These are phyloP conservation scores for Echinosophora koreensis DNA, from an alignment of 306 rosid genomes.

Conservation along the genomic window DNA sequence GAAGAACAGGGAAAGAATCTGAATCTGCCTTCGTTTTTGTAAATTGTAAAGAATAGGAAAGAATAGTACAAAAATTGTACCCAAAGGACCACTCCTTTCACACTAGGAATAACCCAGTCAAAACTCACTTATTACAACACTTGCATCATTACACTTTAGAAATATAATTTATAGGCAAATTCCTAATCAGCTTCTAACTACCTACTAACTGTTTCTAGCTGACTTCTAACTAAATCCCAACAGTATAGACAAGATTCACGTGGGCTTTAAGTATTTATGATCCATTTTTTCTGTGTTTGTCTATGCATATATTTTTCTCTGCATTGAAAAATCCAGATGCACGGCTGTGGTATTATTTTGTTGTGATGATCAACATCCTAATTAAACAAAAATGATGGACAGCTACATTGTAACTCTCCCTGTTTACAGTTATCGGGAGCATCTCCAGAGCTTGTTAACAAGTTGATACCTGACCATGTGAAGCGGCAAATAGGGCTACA, in stretches of 20 bases:
- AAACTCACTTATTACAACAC: too few relatives aligned
- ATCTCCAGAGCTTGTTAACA: slow-evolving; percentile 82
- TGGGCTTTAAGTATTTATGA: not conserved
- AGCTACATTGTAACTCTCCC: slow-evolving; percentile 23
- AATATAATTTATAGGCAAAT: too few relatives aligned
- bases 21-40: too few relatives aligned
- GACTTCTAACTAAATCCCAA: too few relatives aligned
- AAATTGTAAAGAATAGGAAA: too few relatives aligned
- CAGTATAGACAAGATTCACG: not conserved
- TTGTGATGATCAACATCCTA: slow-evolving; percentile 13
- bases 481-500: slow-evolving; percentile 83
- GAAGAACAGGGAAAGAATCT: too few relatives aligned
- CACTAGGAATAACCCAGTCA: too few relatives aligned
- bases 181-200: too few relatives aligned
- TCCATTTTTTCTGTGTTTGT: not conserved
- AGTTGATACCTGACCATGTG: slow-evolving; percentile 89
- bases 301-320: slow-evolving; percentile 19
- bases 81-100: too few relatives aligned
- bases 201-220: too few relatives aligned
- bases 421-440: slow-evolving; percentile 74
- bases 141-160: too few relatives aligned
- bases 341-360: not conserved
- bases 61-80: too few relatives aligned
- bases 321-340: not conserved
- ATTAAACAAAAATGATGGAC: slow-evolving; percentile 4